Evolutionary conservation across 495 filamentous ascomycete species (phyloP).

Genomic region (Polyplosphaeria fusca): DNA sequence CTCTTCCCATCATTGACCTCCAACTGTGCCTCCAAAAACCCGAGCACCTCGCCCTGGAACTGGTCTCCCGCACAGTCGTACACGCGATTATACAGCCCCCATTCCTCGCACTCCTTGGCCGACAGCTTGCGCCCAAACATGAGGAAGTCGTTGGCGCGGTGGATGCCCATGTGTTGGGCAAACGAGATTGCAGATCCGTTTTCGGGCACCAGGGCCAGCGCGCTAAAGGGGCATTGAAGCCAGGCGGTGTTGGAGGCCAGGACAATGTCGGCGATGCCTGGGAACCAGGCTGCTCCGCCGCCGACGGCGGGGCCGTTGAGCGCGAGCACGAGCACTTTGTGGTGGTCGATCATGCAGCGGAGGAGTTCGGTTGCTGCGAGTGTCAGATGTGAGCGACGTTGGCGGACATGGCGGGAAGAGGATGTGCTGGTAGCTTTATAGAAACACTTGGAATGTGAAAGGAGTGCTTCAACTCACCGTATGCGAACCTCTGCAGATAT

Average conservation of each 20-base stretch:
- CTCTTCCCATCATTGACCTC: constrained; percentile 39
- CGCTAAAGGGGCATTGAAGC: constrained; percentile 38
- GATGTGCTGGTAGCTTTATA: neutral
- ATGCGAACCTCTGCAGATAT: constrained; percentile 21
- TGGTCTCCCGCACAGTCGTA: constrained; percentile 25
- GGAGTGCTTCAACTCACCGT: constrained; percentile 12
- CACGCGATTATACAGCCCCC: constrained; percentile 36
- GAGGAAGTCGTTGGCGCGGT: constrained; percentile 41
- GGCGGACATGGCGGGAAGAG: neutral
- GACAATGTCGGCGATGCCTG: constrained; percentile 37
- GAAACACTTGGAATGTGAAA: neutral
- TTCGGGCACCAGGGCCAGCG: constrained; percentile 39
- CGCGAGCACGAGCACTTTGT: constrained; percentile 40
- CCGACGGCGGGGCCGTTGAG: constrained; percentile 41
- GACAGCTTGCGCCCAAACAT: constrained; percentile 39
- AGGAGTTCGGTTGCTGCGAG: constrained; percentile 35
- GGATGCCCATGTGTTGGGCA: constrained; percentile 37
- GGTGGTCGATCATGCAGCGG: constrained; percentile 40
- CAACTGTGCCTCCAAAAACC: constrained; percentile 36
- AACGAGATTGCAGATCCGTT: constrained; percentile 38
- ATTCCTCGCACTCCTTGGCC: constrained; percentile 28
- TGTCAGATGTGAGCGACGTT: neutral
- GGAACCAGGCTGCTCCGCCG: constrained; percentile 39
- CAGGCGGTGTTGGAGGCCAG: constrained; percentile 33
- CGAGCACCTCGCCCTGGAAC: constrained; percentile 33